Percentiles rank a stretch among this genome's conserved stretches.
phyloP scores from a whole-genome alignment of 164 flowering plant species.

The Vitis rotundifolia region DNA sequence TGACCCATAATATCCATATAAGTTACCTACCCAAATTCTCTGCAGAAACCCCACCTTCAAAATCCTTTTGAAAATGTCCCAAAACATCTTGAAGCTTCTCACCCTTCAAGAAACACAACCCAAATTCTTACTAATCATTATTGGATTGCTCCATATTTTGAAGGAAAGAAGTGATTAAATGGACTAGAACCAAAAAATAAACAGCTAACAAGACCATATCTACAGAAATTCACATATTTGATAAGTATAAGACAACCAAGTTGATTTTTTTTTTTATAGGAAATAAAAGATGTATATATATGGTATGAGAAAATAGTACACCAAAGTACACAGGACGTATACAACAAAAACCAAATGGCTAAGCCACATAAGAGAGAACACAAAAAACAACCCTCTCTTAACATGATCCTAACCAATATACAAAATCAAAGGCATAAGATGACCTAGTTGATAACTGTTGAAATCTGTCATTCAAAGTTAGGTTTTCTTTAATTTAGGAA shows the following conservation, averaged over 20 bases:
- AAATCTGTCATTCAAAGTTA: no score
- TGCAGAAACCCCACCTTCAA: conserved; percentile 72
- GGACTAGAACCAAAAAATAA: conserved; percentile 3
- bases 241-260: neutral
- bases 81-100: conserved; percentile 63
- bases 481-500: no score
- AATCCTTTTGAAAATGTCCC: conserved; percentile 84
- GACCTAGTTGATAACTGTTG: neutral
- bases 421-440: neutral
- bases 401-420: no score
- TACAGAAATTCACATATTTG: no score
- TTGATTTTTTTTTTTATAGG: no score
- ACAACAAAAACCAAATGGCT: neutral
- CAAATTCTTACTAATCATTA: neutral
- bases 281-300: no score
- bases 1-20: neutral
- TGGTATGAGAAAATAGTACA: neutral
- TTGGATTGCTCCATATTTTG: neutral
- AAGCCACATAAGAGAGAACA: no score
- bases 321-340: neutral
- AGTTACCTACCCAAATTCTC: conserved; percentile 71
- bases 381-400: no score
- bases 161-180: neutral
- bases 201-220: no score
- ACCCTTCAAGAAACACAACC: conserved; percentile 37